Evolutionary conservation across 768 basidiomycete species (phyloP), one percentile per base, ranked within the genome.

Genomic region (Scleroderma bovista): DNA sequence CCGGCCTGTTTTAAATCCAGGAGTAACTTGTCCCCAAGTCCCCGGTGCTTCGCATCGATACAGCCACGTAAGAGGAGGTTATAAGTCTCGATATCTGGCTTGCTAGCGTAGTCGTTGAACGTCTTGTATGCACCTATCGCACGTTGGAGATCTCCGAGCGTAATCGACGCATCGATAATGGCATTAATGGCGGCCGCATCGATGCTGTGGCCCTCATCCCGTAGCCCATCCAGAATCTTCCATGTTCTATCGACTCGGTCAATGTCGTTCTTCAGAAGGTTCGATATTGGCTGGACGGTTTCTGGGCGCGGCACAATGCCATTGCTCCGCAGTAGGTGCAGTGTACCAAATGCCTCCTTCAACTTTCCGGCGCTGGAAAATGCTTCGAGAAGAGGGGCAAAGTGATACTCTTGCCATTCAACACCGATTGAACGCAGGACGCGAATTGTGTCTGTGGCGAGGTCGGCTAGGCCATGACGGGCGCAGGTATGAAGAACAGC

Each of bases 81-180:
- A 73, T 78, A 93, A 0, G 85, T 86, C 29, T 79, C 75, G 41
- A 81, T 64, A 51, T 80, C 75, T 19, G 88, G 85, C 20, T 60
- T 62, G 55, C 83, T 68, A 19, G 67, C 71, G 44, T 87, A 78
- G 24, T 81, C 78, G 1, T 70, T 41, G 23, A 81, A 74, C 17
- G 77, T 76, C 52, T 81, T 81, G 72, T 89, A 91, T n/a, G 82
- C 78, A 4, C 84, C 85, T 31, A 93, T 66, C 0, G 86, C 88
- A 24, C 88, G 84, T 51, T 85, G 82, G 8, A 93, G 67, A 62
- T 92, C 89, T 13, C 75, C 75, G 3, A 83, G 67, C 20, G 64
- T 58, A 42, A 84, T 69, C 1, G 81, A 76, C 1, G 88, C 89
- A 47, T 76, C 73, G 45, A 93, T 69, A 57, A 93, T 63, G 34